Evolutionary conservation across 805 yeast genomes (phyloP).

Genomic region (Starmerella stellata): DNA sequence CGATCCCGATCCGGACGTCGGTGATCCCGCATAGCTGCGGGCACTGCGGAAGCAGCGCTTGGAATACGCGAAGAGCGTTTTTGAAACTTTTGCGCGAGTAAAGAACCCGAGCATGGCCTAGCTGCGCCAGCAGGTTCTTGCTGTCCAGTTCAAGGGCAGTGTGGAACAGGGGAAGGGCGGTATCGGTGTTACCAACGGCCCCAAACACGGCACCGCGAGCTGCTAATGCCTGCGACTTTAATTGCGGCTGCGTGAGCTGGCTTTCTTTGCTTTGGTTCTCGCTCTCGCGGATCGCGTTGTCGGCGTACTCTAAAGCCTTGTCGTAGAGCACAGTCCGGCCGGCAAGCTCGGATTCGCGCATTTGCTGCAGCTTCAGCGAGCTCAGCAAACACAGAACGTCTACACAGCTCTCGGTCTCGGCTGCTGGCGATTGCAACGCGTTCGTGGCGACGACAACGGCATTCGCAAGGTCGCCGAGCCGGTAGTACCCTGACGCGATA

Average conservation of each 20-base stretch:
- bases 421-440: constrained; percentile 30
- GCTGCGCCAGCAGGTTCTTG: constrained; percentile 37
- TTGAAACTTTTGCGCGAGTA: constrained; percentile 55
- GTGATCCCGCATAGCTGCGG: constrained; percentile 30
- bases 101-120: constrained; percentile 70
- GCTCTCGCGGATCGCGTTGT: constrained; percentile 27
- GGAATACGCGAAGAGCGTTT: constrained; percentile 64
- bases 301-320: constrained; percentile 30
- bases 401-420: constrained; percentile 28
- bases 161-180: constrained; percentile 55
- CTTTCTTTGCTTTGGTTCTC: constrained; percentile 18
- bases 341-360: constrained; percentile 20
- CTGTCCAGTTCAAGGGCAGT: constrained; percentile 25
- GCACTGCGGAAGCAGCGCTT: constrained; percentile 55
- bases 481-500: constrained; percentile 66
- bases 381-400: constrained; percentile 44
- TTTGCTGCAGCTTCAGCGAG: constrained; percentile 39
- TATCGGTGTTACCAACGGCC: constrained; percentile 44
- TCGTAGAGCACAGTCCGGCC: constrained; percentile 18
- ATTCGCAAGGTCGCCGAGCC: constrained; percentile 38
- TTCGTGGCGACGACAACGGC: constrained; percentile 45
- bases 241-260: constrained; percentile 18
- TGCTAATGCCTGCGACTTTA: constrained; percentile 31
- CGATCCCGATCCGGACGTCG: constrained; percentile 65
- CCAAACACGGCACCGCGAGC: constrained; percentile 51